Conservation (phyloP, 2,329 filamentous ascomycete genomes). For the Exophiala phaeomuriformis region DNA sequence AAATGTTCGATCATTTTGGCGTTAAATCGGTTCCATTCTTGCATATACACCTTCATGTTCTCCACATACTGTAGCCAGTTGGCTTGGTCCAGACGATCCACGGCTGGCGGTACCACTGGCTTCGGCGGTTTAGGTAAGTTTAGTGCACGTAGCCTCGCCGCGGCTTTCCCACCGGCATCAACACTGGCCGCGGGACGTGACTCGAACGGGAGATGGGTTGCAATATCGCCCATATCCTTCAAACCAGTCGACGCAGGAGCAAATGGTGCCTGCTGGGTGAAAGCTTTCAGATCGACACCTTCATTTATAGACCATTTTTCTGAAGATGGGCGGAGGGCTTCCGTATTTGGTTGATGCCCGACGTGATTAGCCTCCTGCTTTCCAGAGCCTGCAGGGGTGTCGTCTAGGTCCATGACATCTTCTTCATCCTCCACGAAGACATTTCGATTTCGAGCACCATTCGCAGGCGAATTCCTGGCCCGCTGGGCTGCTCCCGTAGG, state of each 20-base stretch:
- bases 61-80: slow-evolving; percentile 47
- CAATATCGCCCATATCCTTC: slow-evolving; percentile 47
- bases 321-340: background rate
- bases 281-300: slow-evolving; percentile 44
- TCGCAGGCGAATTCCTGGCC: slow-evolving; percentile 1
- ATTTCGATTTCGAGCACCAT: slow-evolving; percentile 15
- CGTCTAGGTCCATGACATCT: slow-evolving; percentile 45
- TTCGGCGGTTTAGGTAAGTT: slow-evolving; percentile 47
- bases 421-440: slow-evolving; percentile 27
- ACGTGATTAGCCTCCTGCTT: slow-evolving; percentile 1
- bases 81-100: slow-evolving; percentile 37
- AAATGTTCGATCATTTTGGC: slow-evolving; percentile 51
- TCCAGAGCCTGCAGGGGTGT: slow-evolving; percentile 29
- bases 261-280: slow-evolving; percentile 47
- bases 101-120: slow-evolving; percentile 38
- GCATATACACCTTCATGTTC: slow-evolving; percentile 50
- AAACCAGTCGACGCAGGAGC: slow-evolving; percentile 43
- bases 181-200: slow-evolving; percentile 42
- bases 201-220: slow-evolving; percentile 50
- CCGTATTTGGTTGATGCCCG: background rate
- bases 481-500: background rate
- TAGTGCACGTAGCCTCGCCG: slow-evolving; percentile 30
- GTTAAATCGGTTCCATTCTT: slow-evolving; percentile 51
- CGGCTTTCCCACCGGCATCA: slow-evolving; percentile 37
- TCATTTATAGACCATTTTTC: slow-evolving; percentile 16